Evolutionary conservation across 108 stramenopile genomes (phyloP).

Genomic region (Skeletonema menzelii): DNA sequence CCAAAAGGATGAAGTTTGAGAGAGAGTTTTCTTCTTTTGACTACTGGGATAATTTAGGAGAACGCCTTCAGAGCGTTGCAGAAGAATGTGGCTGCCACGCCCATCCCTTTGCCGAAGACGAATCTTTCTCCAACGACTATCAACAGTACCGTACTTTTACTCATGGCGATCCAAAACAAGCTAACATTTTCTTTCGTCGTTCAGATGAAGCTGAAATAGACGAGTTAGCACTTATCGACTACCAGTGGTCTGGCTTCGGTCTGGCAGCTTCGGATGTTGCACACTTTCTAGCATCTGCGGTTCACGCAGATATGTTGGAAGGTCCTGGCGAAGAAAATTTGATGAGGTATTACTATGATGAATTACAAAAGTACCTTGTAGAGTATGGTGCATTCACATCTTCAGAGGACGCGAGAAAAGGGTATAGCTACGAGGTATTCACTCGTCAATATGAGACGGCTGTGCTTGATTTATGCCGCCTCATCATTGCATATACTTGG

Average conservation of each 20-base stretch:
- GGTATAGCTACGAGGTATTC: constrained; percentile 44
- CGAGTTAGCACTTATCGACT: constrained; percentile 68
- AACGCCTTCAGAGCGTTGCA: constrained; percentile 48
- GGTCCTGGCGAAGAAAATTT: constrained; percentile 48
- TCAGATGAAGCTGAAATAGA: constrained; percentile 10
- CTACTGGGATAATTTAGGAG: constrained; percentile 41
- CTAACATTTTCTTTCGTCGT: constrained; percentile 62
- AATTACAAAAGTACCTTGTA: constrained; percentile 40
- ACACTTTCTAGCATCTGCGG: constrained; percentile 50
- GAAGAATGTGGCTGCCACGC: constrained; percentile 33
- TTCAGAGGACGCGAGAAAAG: constrained; percentile 27
- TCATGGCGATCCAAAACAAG: constrained; percentile 73
- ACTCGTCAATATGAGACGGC: constrained; percentile 58
- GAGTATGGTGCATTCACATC: constrained; percentile 46
- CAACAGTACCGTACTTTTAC: constrained; percentile 55
- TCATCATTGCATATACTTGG: constrained; percentile 71
- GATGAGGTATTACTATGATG: constrained; percentile 46
- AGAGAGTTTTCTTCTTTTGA: constrained; percentile 17
- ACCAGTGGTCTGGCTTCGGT: constrained; percentile 70
- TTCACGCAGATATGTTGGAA: constrained; percentile 39
- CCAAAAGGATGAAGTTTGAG: constrained; percentile 34
- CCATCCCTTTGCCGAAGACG: constrained; percentile 51
- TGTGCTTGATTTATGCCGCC: constrained; percentile 56
- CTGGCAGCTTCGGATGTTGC: constrained; percentile 74
- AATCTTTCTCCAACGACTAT: constrained; percentile 1